phyloP scores from a whole-genome alignment of 2,329 filamentous ascomycete genomes.

The Neofusicoccum sp. region DNA sequence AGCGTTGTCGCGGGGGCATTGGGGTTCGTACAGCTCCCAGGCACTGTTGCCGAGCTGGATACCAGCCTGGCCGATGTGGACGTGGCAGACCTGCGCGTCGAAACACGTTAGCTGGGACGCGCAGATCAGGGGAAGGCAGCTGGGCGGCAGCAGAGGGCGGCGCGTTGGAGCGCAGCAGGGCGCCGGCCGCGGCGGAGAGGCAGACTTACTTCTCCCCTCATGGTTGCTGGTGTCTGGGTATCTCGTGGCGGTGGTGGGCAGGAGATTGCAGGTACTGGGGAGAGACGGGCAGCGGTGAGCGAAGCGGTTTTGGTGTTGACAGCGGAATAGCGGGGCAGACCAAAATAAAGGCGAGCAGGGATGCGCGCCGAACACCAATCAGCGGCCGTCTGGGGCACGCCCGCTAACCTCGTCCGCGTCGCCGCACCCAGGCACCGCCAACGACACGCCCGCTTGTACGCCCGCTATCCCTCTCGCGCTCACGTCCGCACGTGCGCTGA shows the following conservation, averaged over 20 bases:
- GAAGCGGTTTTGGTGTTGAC: slow-evolving; percentile 22
- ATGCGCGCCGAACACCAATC: slow-evolving; percentile 14
- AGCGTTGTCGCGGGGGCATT: slow-evolving; percentile 22
- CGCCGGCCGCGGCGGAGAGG: slow-evolving; percentile 3
- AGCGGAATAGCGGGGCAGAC: slow-evolving; percentile 20
- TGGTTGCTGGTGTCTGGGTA: slow-evolving; percentile 30
- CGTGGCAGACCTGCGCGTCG: slow-evolving; percentile 60
- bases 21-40: slow-evolving; percentile 70
- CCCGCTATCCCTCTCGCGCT: neutral
- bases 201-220: slow-evolving; percentile 45
- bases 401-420: slow-evolving; percentile 3
- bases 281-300: slow-evolving; percentile 13
- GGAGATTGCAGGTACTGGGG: slow-evolving; percentile 17
- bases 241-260: slow-evolving; percentile 14
- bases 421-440: slow-evolving; percentile 1
- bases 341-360: slow-evolving; percentile 22
- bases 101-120: slow-evolving; percentile 17
- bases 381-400: neutral
- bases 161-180: slow-evolving; percentile 13
- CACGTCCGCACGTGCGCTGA: slow-evolving; percentile 5
- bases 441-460: slow-evolving; percentile 14
- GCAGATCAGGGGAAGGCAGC: slow-evolving; percentile 20
- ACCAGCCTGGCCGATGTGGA: slow-evolving; percentile 73
- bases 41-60: slow-evolving; percentile 74
- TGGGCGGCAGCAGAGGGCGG: slow-evolving; percentile 3